Conservation (phyloP, 345 rosid genomes). For the Balakata baccata region DNA sequence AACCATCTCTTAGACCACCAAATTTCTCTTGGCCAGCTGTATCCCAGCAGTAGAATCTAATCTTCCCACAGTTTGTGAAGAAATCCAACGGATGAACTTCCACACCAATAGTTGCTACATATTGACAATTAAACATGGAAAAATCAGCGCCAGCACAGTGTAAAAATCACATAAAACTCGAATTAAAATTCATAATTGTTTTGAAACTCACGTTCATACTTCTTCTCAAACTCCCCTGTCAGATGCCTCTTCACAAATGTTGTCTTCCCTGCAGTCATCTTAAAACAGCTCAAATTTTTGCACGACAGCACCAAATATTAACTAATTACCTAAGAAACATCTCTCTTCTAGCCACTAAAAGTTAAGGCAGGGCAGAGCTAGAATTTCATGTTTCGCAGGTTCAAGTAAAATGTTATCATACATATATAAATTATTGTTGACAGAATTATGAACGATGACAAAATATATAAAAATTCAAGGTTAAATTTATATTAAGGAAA, state of each 20-base stretch:
- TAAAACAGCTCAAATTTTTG: not conserved
- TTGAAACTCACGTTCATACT: constrained; percentile 71
- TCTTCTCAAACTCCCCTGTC: constrained; percentile 95
- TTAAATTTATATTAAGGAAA: too few relatives aligned
- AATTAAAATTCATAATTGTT: not conserved
- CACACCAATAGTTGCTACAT: constrained; percentile 84
- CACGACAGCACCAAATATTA: not conserved
- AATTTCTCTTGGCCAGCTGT: constrained; percentile 97
- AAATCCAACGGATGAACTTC: constrained; percentile 95
- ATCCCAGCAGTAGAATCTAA: constrained; percentile 95
- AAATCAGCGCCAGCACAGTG: not conserved
- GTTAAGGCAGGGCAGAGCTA: too few relatives aligned
- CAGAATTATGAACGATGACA: too few relatives aligned
- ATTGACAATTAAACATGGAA: not conserved
- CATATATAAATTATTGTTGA: too few relatives aligned
- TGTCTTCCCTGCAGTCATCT: constrained; percentile 55
- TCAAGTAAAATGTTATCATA: too few relatives aligned
- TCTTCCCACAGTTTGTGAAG: constrained; percentile 80
- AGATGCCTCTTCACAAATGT: constrained; percentile 89
- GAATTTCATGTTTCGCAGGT: too few relatives aligned
- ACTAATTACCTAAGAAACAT: too few relatives aligned
- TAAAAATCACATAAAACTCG: not conserved
- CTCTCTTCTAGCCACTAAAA: too few relatives aligned
- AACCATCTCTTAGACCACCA: constrained; percentile 94
- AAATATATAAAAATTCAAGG: too few relatives aligned